Evolutionary conservation across 805 yeast genomes (phyloP).

Genomic region (Saccharomycopsis amapae): DNA sequence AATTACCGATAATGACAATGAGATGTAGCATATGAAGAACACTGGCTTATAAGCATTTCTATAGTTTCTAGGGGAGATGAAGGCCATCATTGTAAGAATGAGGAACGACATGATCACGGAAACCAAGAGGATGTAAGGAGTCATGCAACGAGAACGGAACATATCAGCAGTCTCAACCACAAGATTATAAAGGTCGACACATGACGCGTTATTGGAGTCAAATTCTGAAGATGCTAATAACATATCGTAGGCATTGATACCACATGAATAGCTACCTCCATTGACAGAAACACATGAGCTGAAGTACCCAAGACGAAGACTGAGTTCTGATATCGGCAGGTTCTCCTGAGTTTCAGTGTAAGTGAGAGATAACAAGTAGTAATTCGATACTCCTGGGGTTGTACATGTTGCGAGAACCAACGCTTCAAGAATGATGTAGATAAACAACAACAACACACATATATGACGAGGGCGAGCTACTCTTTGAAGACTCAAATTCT

Average conservation of each 20-base stretch:
- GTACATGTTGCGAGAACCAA: slow-evolving; percentile 19
- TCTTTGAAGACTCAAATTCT: not conserved
- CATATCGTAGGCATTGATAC: slow-evolving; percentile 10
- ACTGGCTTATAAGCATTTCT: slow-evolving; percentile 11
- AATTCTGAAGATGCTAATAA: slow-evolving; percentile 9
- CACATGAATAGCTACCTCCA: slow-evolving; percentile 16
- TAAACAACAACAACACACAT: slow-evolving; percentile 18
- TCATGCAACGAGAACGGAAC: slow-evolving; percentile 17
- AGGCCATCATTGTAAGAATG: slow-evolving; percentile 13
- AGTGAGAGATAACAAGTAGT: slow-evolving; percentile 10
- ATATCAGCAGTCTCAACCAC: slow-evolving; percentile 15
- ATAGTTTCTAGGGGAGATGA: slow-evolving; percentile 8
- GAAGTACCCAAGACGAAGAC: slow-evolving; percentile 18
- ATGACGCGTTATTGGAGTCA: slow-evolving; percentile 1
- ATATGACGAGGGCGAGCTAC: slow-evolving; percentile 15
- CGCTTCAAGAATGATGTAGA: slow-evolving; percentile 21
- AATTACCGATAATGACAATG: slow-evolving; percentile 15
- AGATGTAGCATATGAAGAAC: slow-evolving; percentile 13
- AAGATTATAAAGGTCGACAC: slow-evolving; percentile 16
- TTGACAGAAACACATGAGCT: slow-evolving; percentile 13
- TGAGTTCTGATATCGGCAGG: slow-evolving; percentile 7
- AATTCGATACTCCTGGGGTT: slow-evolving; percentile 6
- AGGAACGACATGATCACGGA: slow-evolving; percentile 13
- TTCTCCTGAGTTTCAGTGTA: slow-evolving; percentile 4
- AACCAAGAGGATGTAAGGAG: slow-evolving; percentile 21